Base-by-base conservation (phyloP, 805 yeast species). In the Teunomyces gatunensis region DNA sequence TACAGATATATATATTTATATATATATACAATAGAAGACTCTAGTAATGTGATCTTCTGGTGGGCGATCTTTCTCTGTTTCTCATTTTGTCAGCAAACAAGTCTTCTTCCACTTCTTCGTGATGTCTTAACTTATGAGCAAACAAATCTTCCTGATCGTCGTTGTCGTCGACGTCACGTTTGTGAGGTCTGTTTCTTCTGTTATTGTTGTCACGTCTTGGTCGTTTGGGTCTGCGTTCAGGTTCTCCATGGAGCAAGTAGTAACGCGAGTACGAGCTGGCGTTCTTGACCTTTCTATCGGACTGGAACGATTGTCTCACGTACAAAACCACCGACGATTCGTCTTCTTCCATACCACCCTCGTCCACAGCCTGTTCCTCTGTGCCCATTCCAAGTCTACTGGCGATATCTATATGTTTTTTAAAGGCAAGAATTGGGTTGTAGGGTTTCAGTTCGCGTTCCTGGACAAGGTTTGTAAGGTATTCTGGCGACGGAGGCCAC, bases 161-260 rank as follows among this genome's bases (percentile, higher is more conserved):
- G 7, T 54, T 60, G 4, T 45, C 53, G 2, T 46, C 45, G 5
- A 13, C 29, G 11, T 37, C 40, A 15, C 37, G 42, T 5, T 28
- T 21, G 15, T 42, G 17, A n/a, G 13, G 11, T 30, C 34, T 25
- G 34, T 13, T 13, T n/a, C 45, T 23, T 29, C 46, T 44, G 10
- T 35, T 23, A 10, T 42, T 40, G n/a, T 54, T 55, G 2, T 54
- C 41, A 6, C 50, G 49, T 17, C 50, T 28, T 12, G 41, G 51
- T n/a, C 52, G 34, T 45, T 56, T 45, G n/a, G 50, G 77, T 57
- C 55, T 68, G 58, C 67, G 60, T 49, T 80, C 80, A 2, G 90
- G 92, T 58, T 83, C 90, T 3, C 92, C 92, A 54, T 85, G 84
- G 13, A 82, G 59, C 48, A 83, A 67, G 65, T 85, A 85, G 64